A percentile compares a stretch with the other conserved stretches of the same genome.
Evolutionary conservation across 2,329 filamentous ascomycete genomes (phyloP).

Genomic region (Alternaria sp.): DNA sequence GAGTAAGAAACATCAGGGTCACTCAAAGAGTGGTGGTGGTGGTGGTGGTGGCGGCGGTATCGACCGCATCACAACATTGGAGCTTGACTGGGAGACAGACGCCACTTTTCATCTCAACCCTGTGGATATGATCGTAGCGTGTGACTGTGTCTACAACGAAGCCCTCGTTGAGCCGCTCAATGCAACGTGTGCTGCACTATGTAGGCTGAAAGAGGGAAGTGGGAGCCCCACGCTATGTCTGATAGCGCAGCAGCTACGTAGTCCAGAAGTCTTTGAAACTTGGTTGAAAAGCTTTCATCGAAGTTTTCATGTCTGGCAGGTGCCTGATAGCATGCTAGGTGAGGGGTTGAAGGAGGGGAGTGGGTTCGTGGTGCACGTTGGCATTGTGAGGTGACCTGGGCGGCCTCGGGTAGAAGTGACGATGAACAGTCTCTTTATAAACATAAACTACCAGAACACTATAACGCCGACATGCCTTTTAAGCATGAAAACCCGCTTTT

Average conservation of each 20-base stretch:
- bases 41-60: constrained; percentile 43
- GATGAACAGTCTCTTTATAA: not conserved
- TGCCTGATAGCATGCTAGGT: constrained; percentile 71
- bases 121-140: constrained; percentile 80
- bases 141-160: constrained; percentile 97
- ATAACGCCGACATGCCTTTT: not conserved
- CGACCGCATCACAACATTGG: constrained; percentile 20
- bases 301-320: constrained; percentile 77
- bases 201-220: constrained; percentile 61
- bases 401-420: not conserved
- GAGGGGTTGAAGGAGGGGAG: constrained; percentile 67
- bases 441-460: not conserved
- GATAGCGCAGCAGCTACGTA: constrained; percentile 87
- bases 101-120: constrained; percentile 58
- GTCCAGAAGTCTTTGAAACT: constrained; percentile 82
- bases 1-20: constrained; percentile 36
- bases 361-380: constrained; percentile 86
- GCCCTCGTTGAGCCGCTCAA: constrained; percentile 82
- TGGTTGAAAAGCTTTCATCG: constrained; percentile 77
- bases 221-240: constrained; percentile 73
- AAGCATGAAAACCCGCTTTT: not conserved
- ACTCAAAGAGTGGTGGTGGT: constrained; percentile 2
- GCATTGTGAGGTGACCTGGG: constrained; percentile 49
- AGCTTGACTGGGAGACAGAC: constrained; percentile 83
- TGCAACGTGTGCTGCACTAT: constrained; percentile 80